phyloP scores from a whole-genome alignment of 805 yeast genomes.

The Isabelozyma rhagii region DNA sequence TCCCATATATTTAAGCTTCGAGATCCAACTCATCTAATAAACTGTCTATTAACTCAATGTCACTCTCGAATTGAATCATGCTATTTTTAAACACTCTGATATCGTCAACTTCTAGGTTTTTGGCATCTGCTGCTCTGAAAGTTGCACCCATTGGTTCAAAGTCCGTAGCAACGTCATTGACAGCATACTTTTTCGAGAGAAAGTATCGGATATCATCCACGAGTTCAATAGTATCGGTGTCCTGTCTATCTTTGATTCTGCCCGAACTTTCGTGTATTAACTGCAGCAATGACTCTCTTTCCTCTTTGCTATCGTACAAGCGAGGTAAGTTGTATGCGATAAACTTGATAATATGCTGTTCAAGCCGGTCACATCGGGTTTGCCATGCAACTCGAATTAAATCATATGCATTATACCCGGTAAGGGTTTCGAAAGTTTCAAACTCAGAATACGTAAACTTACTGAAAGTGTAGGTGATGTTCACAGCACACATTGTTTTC shows the following conservation, averaged over 20 bases:
- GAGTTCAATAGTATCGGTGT: constrained; percentile 76
- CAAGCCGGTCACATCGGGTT: constrained; percentile 60
- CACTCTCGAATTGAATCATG: constrained; percentile 17
- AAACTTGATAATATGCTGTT: constrained; percentile 56
- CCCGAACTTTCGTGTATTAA: constrained; percentile 45
- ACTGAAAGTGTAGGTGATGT: constrained; percentile 32
- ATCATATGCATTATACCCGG: constrained; percentile 48
- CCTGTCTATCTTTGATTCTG: constrained; percentile 59
- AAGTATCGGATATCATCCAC: constrained; percentile 75
- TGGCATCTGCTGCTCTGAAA: constrained; percentile 7
- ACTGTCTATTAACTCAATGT: constrained; percentile 25
- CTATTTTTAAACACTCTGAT: constrained; percentile 15
- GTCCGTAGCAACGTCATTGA: constrained; percentile 22
- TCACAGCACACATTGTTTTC: constrained; percentile 60
- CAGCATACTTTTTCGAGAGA: constrained; percentile 38
- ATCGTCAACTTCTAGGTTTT: constrained; percentile 9
- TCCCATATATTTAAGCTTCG: constrained; percentile 20
- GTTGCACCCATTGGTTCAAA: constrained; percentile 18
- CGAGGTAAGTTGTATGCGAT: constrained; percentile 49
- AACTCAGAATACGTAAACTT: constrained; percentile 16
- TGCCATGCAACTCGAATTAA: constrained; percentile 66
- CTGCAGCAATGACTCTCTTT: constrained; percentile 14
- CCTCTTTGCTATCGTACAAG: constrained; percentile 26
- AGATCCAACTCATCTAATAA: constrained; percentile 24
- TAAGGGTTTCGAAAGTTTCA: constrained; percentile 10